phyloP scores from a whole-genome alignment of 768 basidiomycete species.

The Candolleomyces aberdarensis region DNA sequence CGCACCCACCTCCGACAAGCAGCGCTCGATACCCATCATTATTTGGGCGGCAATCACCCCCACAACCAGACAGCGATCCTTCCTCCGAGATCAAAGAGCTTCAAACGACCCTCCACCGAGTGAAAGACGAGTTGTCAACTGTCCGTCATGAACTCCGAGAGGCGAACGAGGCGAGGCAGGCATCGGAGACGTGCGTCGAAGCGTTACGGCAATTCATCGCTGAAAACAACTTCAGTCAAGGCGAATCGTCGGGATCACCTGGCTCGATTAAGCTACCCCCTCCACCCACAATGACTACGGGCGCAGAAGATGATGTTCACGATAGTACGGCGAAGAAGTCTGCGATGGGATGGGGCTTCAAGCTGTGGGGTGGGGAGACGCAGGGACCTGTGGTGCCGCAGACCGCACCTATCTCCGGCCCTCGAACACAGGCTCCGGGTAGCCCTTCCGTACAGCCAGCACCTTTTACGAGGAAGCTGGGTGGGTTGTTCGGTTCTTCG shows the following conservation, averaged over 20 bases:
- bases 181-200: conserved; percentile 80
- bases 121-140: conserved; percentile 48
- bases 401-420: conserved; percentile 22
- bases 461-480: conserved; percentile 62
- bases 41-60: conserved; percentile 49
- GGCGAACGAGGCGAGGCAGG: conserved; percentile 79
- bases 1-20: conserved; percentile 16
- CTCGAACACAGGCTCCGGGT: conserved; percentile 15
- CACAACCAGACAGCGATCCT: conserved; percentile 28
- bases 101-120: conserved; percentile 58
- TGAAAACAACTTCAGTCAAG: conserved; percentile 61
- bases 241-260: conserved; percentile 11
- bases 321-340: conserved; percentile 25
- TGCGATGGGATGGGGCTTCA: conserved; percentile 62
- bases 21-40: conserved; percentile 40
- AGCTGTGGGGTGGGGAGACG: conserved; percentile 48
- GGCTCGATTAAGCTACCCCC: conserved; percentile 37
- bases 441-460: conserved; percentile 18
- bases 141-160: conserved; percentile 46
- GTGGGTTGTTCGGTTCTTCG: conserved; percentile 61
- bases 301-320: conserved; percentile 27
- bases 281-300: conserved; percentile 37
- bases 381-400: conserved; percentile 24
- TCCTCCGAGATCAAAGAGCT: conserved; percentile 52
- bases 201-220: conserved; percentile 82